These are phyloP conservation scores for Populus ilicifolia DNA, from an alignment of 345 rosid species.

Conservation along the genomic window DNA sequence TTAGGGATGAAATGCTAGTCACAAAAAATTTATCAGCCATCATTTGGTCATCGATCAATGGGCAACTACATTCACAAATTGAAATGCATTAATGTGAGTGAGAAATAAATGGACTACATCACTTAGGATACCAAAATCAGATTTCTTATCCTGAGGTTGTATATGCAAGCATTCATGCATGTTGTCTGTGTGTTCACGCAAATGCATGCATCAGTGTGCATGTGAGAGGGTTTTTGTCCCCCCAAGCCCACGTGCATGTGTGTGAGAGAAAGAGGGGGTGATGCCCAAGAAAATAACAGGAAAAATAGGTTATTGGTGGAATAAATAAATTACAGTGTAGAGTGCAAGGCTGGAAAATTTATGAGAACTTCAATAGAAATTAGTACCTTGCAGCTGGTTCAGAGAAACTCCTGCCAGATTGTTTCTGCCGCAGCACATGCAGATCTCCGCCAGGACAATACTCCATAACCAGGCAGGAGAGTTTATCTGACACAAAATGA, in stretches of 20 bases:
- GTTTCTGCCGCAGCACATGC: constrained; percentile 72
- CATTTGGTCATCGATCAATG: background rate
- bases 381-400: constrained; percentile 68
- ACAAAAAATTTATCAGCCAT: background rate
- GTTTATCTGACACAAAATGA: constrained; percentile 56
- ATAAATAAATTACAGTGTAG: background rate
- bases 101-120: background rate
- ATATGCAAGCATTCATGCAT: background rate
- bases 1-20: background rate
- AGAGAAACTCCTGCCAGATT: constrained; percentile 54
- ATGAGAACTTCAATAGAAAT: background rate
- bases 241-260: background rate
- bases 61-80: background rate
- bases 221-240: background rate
- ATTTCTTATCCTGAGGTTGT: background rate
- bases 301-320: background rate
- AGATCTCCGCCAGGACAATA: constrained; percentile 83
- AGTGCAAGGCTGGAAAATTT: background rate
- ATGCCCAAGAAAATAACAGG: background rate
- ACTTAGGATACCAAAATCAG: background rate
- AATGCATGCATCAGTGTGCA: background rate
- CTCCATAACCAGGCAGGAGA: constrained; percentile 75
- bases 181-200: background rate
- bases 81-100: background rate
- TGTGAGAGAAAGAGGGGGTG: background rate